phyloP scores from a whole-genome alignment of 1,139 yeast genomes.

The Taphrina betulina region DNA sequence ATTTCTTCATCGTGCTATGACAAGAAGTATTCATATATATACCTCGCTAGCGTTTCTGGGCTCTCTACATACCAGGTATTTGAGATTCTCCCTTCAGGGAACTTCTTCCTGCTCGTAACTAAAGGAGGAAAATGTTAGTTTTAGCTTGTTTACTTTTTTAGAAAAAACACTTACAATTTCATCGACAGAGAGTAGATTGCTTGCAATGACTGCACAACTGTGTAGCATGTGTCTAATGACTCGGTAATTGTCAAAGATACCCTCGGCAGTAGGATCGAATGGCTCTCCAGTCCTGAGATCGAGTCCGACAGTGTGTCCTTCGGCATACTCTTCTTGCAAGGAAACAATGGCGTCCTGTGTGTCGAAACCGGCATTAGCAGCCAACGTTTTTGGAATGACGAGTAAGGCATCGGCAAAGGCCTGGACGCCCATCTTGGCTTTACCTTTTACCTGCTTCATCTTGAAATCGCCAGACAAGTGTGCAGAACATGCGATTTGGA shows the following conservation, averaged over 20 bases:
- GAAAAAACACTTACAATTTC: conserved; percentile 58
- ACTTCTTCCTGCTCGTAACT: conserved; percentile 27
- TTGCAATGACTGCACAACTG: conserved; percentile 91
- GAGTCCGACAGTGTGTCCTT: conserved; percentile 82
- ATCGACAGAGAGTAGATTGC: conserved; percentile 88
- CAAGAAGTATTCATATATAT: too few relatives aligned
- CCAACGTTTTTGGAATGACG: conserved; percentile 87
- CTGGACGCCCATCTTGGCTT: conserved; percentile 81
- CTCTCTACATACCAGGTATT: conserved; percentile 12
- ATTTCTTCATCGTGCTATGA: too few relatives aligned
- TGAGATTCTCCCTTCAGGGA: conserved; percentile 15
- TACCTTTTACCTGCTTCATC: conserved; percentile 66
- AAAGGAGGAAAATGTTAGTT: not conserved
- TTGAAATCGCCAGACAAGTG: conserved; percentile 55
- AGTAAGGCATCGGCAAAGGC: conserved; percentile 92
- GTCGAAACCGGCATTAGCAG: conserved; percentile 91
- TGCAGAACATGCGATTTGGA: conserved; percentile 76
- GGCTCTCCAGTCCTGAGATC: conserved; percentile 92
- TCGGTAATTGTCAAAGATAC: conserved; percentile 94
- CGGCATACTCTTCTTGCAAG: conserved; percentile 86
- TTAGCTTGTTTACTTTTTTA: not conserved
- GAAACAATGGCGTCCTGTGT: conserved; percentile 83
- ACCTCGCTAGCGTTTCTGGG: too few relatives aligned
- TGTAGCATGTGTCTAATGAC: conserved; percentile 90
- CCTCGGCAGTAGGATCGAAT: conserved; percentile 90